Evolutionary conservation across 495 filamentous ascomycete species (phyloP).

Genomic region (Haplographium delicatum): DNA sequence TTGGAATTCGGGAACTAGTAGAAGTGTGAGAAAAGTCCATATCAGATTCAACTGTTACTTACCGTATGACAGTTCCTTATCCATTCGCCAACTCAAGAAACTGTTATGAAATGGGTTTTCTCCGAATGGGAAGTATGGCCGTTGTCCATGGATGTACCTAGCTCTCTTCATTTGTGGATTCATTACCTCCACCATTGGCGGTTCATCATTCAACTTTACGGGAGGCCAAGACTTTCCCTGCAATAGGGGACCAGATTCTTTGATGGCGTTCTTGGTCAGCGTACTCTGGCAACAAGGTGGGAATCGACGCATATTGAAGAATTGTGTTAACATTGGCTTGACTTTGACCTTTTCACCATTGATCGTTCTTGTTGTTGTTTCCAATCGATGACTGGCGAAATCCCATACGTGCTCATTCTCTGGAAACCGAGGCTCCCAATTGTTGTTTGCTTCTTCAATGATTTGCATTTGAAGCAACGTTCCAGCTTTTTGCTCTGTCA

Average conservation of each 20-base stretch:
- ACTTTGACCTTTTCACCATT: neutral
- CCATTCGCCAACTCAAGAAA: slow-evolving; percentile 18
- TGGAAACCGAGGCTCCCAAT: slow-evolving; percentile 23
- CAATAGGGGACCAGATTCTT: slow-evolving; percentile 8
- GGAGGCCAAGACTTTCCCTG: slow-evolving; percentile 1
- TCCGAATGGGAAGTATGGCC: slow-evolving; percentile 21
- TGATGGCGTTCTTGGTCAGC: slow-evolving; percentile 4
- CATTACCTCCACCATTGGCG: neutral
- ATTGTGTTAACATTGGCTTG: neutral
- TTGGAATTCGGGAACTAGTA: slow-evolving; percentile 20
- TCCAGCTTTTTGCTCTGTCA: slow-evolving; percentile 4
- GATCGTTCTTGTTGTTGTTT: neutral
- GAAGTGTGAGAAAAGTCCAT: too few species aligned
- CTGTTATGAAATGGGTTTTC: slow-evolving; percentile 22
- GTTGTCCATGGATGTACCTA: slow-evolving; percentile 13
- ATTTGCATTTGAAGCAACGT: slow-evolving; percentile 20
- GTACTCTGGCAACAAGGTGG: slow-evolving; percentile 14
- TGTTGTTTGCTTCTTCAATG: slow-evolving; percentile 22
- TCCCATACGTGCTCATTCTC: slow-evolving; percentile 25
- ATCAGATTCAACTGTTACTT: neutral
- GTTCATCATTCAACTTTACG: neutral
- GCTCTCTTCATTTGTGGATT: neutral
- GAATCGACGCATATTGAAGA: slow-evolving; percentile 18
- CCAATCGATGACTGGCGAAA: slow-evolving; percentile 11
- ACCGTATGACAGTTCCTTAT: slow-evolving; percentile 22